These are phyloP conservation scores for Trichothecium roseum DNA, from an alignment of 2,329 filamentous ascomycete genomes.

Conservation along the genomic window DNA sequence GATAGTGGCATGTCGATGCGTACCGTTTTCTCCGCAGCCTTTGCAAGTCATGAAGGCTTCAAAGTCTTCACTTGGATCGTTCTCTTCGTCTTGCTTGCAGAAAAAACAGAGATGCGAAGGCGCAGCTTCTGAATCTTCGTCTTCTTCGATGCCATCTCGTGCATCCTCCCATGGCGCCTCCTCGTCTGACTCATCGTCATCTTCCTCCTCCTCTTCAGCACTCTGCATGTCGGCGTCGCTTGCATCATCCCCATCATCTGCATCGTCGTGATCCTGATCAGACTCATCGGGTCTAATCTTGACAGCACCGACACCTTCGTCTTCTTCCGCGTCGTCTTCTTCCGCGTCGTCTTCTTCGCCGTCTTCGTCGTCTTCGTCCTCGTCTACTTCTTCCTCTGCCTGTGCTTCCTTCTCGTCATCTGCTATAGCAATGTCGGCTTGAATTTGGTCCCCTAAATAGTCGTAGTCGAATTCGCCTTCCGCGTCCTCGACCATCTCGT, in stretches of 20 bases:
- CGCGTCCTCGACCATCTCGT: conserved; percentile 30
- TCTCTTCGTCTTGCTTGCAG: conserved; percentile 72
- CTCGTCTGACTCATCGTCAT: conserved; percentile 34
- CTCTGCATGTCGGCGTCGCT: conserved; percentile 28
- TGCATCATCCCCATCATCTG: conserved; percentile 20
- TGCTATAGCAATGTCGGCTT: conserved; percentile 10
- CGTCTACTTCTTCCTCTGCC: conserved; percentile 21
- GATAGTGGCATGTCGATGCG: conserved; percentile 24
- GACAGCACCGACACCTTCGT: conserved; percentile 46
- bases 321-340: conserved; percentile 29
- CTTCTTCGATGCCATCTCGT: conserved; percentile 26
- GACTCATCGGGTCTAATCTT: conserved; percentile 43
- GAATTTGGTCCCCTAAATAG: conserved; percentile 11
- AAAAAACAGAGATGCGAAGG: conserved; percentile 49
- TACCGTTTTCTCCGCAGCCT: conserved; percentile 75
- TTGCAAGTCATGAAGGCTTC: conserved; percentile 69
- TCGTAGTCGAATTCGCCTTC: conserved; percentile 31
- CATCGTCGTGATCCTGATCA: conserved; percentile 29
- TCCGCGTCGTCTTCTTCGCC: conserved; percentile 16
- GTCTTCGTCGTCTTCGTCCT: conserved; percentile 22
- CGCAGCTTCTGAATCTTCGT: conserved; percentile 45
- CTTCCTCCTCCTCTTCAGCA: conserved; percentile 44
- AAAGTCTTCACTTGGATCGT: conserved; percentile 72
- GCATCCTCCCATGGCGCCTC: conserved; percentile 37
- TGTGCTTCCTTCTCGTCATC: conserved; percentile 17